Conservation (phyloP, 108 stramenopile genomes). For the Cyclotella choctawhatcheeana region DNA sequence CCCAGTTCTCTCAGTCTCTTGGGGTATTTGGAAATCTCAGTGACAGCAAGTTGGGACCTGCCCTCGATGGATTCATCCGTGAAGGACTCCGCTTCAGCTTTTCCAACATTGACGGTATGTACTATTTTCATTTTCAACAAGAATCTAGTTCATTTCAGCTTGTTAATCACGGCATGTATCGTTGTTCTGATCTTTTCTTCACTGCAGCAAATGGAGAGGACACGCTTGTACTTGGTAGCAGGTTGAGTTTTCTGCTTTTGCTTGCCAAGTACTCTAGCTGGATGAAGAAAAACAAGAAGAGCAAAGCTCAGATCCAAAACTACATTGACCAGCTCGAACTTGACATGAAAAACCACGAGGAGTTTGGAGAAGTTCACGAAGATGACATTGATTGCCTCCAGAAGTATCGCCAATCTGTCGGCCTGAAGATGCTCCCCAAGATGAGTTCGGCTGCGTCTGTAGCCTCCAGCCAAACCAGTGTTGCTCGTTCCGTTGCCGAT, state of each 20-base stretch:
- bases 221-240: constrained; percentile 69
- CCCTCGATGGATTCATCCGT: constrained; percentile 72
- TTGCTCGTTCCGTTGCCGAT: not conserved
- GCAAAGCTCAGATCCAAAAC: constrained; percentile 48
- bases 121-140: too few relatives aligned
- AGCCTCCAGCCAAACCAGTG: not conserved
- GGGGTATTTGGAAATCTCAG: constrained; percentile 73
- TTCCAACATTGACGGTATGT: constrained; percentile 53
- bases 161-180: too few relatives aligned
- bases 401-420: constrained; percentile 58
- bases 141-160: too few relatives aligned
- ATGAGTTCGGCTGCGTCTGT: not conserved
- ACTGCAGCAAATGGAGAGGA: constrained; percentile 62
- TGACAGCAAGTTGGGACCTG: constrained; percentile 57
- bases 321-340: constrained; percentile 65
- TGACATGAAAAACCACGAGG: constrained; percentile 61
- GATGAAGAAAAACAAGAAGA: constrained; percentile 65
- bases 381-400: constrained; percentile 67
- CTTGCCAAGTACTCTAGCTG: constrained; percentile 67
- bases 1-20: constrained; percentile 67
- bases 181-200: too few relatives aligned
- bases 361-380: constrained; percentile 77
- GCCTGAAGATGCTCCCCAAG: constrained; percentile 43
- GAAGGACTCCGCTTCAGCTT: constrained; percentile 88
- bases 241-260: constrained; percentile 74